Conservation (phyloP, 75 land plant genomes). For the Ceratopteris richardii region DNA sequence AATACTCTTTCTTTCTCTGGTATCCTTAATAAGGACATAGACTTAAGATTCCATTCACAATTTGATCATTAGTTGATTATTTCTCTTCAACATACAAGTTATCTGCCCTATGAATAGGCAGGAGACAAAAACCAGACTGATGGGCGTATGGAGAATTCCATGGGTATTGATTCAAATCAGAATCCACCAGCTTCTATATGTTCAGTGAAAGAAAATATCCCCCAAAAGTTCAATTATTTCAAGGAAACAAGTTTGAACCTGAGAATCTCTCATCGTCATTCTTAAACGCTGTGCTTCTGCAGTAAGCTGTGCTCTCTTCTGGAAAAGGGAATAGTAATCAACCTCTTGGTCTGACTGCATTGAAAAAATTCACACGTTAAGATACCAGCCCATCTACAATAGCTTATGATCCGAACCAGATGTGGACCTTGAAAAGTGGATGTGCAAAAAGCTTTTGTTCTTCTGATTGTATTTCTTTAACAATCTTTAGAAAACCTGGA, state of each 20-base stretch:
- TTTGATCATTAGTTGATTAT: no score
- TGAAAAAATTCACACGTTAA: neutral
- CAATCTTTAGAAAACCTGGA: slow-evolving; percentile 61
- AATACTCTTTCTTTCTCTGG: no score
- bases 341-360: slow-evolving; percentile 61
- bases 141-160: no score
- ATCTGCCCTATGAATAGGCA: no score
- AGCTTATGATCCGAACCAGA: no score
- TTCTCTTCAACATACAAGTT: no score
- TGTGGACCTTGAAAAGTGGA: slow-evolving; percentile 73
- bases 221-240: neutral
- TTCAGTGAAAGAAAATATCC: neutral
- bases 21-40: no score
- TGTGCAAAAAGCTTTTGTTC: slow-evolving; percentile 65
- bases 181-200: no score
- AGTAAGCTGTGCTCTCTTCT: slow-evolving; percentile 81
- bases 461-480: slow-evolving; percentile 57
- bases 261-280: slow-evolving; percentile 81
- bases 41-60: no score
- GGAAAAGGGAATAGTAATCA: slow-evolving; percentile 47
- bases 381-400: slow-evolving; percentile 1
- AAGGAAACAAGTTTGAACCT: slow-evolving; percentile 33
- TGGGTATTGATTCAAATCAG: no score
- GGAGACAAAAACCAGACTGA: no score
- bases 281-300: slow-evolving; percentile 79